A percentile compares a stretch with the other conserved stretches of the same genome.
Conservation (phyloP, 75 land plant genomes). For the Pseudotsuga menziesii region DNA sequence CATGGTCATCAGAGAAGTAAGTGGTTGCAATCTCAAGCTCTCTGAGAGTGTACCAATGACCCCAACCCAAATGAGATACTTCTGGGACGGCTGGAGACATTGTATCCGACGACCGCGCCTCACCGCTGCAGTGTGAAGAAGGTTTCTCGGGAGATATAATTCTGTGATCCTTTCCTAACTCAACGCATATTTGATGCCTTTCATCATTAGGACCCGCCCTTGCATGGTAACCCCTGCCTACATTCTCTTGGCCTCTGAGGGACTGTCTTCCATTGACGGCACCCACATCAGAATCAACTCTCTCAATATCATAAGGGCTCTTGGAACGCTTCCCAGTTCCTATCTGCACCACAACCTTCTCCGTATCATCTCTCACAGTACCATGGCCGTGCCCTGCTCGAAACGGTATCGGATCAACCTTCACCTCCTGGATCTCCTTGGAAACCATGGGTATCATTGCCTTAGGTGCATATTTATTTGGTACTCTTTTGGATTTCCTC, state of each 20-base stretch:
- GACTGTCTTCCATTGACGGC: not conserved
- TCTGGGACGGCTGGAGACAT: slow-evolving; percentile 33
- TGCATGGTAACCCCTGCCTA: not conserved
- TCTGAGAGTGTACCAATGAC: too few species aligned
- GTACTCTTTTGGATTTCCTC: slow-evolving; percentile 20
- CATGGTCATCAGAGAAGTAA: too few species aligned
- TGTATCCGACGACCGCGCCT: slow-evolving; percentile 24
- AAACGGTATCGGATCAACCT: not conserved
- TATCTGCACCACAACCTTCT: not conserved
- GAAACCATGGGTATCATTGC: slow-evolving; percentile 25
- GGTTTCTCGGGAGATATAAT: slow-evolving; percentile 30
- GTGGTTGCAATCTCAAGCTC: too few species aligned
- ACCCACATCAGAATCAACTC: not conserved
- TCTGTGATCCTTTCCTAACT: slow-evolving; percentile 50
- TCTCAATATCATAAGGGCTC: not conserved
- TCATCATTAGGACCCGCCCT: not conserved
- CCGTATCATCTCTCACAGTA: not conserved
- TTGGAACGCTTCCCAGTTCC: not conserved
- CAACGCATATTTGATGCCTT: slow-evolving; percentile 49
- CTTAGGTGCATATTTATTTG: not conserved
- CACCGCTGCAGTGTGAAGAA: slow-evolving; percentile 16
- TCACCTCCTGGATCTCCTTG: slow-evolving; percentile 47
- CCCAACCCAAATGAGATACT: too few species aligned
- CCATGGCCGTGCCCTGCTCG: not conserved
- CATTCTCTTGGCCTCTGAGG: not conserved